Percentiles rank a stretch among this genome's conserved stretches.
phyloP scores from a whole-genome alignment of 352 stramenopile species.

The Globisporangium echinulatum region DNA sequence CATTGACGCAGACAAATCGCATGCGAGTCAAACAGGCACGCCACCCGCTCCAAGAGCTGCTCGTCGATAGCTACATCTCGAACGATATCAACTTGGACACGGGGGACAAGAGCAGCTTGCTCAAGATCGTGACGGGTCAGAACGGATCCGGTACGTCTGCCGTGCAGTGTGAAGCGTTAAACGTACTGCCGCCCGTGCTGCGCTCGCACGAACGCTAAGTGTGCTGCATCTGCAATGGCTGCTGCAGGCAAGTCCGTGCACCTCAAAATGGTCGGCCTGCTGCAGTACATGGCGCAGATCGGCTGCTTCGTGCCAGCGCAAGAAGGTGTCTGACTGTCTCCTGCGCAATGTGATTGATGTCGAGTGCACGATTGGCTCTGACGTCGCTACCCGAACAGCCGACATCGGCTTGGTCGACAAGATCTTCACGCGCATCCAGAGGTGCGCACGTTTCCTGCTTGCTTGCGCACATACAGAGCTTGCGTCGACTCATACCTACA shows the following conservation, averaged over 20 bases:
- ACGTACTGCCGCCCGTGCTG: too few relatives aligned
- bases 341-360: neutral
- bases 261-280: conserved; percentile 76
- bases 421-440: conserved; percentile 79
- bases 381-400: conserved; percentile 21
- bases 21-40: conserved; percentile 55
- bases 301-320: conserved; percentile 73
- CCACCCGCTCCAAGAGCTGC: conserved; percentile 78
- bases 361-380: neutral
- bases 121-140: conserved; percentile 74
- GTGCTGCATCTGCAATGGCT: neutral
- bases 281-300: conserved; percentile 85
- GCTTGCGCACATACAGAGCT: too few relatives aligned
- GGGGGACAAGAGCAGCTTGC: conserved; percentile 16
- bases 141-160: conserved; percentile 68
- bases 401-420: conserved; percentile 70
- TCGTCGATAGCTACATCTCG: conserved; percentile 79
- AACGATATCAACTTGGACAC: conserved; percentile 61
- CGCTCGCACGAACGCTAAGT: neutral
- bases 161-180: neutral
- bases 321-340: conserved; percentile 24
- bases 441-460: conserved; percentile 19
- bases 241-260: conserved; percentile 79
- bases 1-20: conserved; percentile 34
- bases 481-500: too few relatives aligned